Evolutionary conservation across 495 filamentous ascomycete genomes (phyloP), one percentile per base, ranked within the genome.

Genomic region (Lasiosphaeria miniovina): DNA sequence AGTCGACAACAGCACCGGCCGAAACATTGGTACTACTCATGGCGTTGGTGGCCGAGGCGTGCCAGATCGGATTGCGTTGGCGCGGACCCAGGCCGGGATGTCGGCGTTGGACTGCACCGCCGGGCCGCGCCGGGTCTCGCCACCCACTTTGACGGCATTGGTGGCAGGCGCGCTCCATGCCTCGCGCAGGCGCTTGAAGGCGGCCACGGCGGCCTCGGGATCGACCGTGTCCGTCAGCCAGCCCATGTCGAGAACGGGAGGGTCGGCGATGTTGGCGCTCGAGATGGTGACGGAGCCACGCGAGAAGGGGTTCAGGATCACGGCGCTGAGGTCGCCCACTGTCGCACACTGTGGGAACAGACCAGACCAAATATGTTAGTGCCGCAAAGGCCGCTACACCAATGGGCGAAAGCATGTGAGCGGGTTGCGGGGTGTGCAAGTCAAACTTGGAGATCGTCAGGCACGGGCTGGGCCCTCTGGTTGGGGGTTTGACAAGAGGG

Each of bases 281-380:
- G 36, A 41, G 52, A 87, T 81, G 1, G 77, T 83, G 36, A 87
- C 71, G 62, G 75, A 81, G 17, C 85, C 85, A 0, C 78, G 75
- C 4, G 78, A 82, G 0, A 80, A 74, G 0, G 82, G 75, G 0
- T 77, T 66, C 3, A 78, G 58, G 68, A 79, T 72, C 4, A 68
- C 67, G 4, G 61, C 62, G n/a, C 64, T 7, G n/a, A 82, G 69
- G 64, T 36, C 52, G 31, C 33, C 36, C 4, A 45, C 41, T 12
- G 41, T 45, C n/a, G n/a, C n/a, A n/a, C n/a, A n/a, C n/a, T n/a
- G 49, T 52, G 34, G 49, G 49, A 52, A 12, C 49, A n/a, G 24
- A 52, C 31, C 24, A 6, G 24, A 35, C 49, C 7, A 32, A 0
- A 6, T 33, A 32, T n/a, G 49, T 32, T 35, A 52, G 49, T 52